A percentile compares a stretch with the other conserved stretches of the same genome.
Conservation (phyloP, 441 rosid genomes). For the Isatis lusitanica region DNA sequence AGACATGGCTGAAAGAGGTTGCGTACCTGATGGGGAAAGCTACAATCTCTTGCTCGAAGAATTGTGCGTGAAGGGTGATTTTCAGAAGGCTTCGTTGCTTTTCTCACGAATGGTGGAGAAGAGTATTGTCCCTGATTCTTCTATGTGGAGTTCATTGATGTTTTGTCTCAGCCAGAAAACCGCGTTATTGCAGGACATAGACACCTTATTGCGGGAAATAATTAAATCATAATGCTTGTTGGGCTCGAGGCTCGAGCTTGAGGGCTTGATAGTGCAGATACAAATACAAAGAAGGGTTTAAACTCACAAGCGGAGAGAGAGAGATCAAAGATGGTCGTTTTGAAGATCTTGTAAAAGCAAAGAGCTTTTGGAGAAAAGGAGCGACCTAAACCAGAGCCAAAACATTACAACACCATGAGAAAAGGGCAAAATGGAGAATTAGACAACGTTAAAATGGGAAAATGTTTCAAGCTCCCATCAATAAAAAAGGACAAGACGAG, state of each 20-base stretch:
- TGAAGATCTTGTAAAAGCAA: background rate
- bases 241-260: background rate
- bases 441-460: slow-evolving; percentile 22
- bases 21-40: slow-evolving; percentile 46
- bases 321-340: background rate
- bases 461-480: slow-evolving; percentile 26
- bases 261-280: background rate
- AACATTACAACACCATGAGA: background rate
- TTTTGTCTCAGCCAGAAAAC: slow-evolving; percentile 45
- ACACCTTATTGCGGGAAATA: too few species aligned
- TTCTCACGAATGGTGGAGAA: slow-evolving; percentile 62
- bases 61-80: slow-evolving; percentile 48
- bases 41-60: slow-evolving; percentile 49
- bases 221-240: background rate
- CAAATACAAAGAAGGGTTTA: background rate
- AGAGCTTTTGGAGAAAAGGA: background rate
- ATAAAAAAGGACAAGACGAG: slow-evolving; percentile 31
- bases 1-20: slow-evolving; percentile 66
- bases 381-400: slow-evolving; percentile 3
- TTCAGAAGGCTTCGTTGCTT: slow-evolving; percentile 43
- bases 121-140: slow-evolving; percentile 53
- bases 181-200: slow-evolving; percentile 13
- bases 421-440: slow-evolving; percentile 33
- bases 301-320: background rate
- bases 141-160: slow-evolving; percentile 61